A percentile compares a stretch with the other conserved stretches of the same genome.
Conservation (phyloP, 2,329 filamentous ascomycete genomes). For the Neocatenulostroma microsporum region DNA sequence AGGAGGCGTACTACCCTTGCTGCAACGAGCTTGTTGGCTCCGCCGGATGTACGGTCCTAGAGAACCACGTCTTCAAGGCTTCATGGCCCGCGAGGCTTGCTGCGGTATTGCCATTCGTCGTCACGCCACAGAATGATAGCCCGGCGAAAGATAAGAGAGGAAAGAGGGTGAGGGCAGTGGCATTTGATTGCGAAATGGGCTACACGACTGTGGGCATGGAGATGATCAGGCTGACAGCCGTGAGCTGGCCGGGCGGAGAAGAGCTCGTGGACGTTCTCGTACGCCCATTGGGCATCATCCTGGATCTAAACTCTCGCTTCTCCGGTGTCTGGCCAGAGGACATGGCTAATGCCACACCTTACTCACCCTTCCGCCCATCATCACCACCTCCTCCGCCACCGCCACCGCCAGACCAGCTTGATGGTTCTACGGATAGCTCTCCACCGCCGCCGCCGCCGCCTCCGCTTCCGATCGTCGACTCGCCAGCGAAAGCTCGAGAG, state of each 20-base stretch:
- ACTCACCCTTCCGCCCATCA: constrained; percentile 6
- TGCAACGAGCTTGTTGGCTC: constrained; percentile 69
- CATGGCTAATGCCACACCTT: constrained; percentile 11
- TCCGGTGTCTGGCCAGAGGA: constrained; percentile 79
- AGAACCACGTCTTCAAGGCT: constrained; percentile 82
- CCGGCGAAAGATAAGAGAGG: constrained; percentile 34
- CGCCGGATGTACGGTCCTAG: constrained; percentile 64
- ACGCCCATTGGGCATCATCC: constrained; percentile 68
- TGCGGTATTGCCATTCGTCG: constrained; percentile 66
- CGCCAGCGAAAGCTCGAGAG: constrained; percentile 64
- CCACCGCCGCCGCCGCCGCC: constrained; percentile 8
- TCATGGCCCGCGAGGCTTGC: constrained; percentile 69
- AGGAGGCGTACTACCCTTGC: constrained; percentile 63
- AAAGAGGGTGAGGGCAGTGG: constrained; percentile 52
- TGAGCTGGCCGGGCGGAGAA: constrained; percentile 73
- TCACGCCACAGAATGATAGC: constrained; percentile 61
- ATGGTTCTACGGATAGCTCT: constrained; percentile 6
- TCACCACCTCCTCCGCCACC: constrained; percentile 11
- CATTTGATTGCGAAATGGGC: constrained; percentile 96
- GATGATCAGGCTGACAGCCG: constrained; percentile 79
- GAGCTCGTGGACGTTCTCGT: constrained; percentile 78
- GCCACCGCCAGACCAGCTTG: constrained; percentile 10
- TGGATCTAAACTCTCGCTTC: constrained; percentile 88
- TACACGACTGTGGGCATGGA: constrained; percentile 86
- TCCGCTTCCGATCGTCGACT: constrained; percentile 63